Evolutionary conservation across 2,329 filamentous ascomycete species (phyloP).

Genomic region (Fusarium cyanostomum): DNA sequence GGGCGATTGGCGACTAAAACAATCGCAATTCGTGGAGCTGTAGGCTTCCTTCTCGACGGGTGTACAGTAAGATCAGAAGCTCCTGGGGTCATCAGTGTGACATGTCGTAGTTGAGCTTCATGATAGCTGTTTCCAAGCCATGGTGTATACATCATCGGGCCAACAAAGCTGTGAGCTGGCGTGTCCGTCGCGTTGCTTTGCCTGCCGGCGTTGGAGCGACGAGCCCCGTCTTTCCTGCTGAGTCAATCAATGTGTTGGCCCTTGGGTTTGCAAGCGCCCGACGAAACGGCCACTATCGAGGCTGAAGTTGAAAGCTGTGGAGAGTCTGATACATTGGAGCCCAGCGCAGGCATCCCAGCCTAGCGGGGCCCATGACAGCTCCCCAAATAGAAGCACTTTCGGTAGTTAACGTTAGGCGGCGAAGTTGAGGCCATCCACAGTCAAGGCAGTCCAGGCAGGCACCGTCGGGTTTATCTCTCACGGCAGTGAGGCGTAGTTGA

Average conservation of each 20-base stretch:
- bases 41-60: background rate
- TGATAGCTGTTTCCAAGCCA: background rate
- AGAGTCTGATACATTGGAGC: slow-evolving; percentile 11
- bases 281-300: slow-evolving; percentile 15
- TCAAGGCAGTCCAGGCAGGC: slow-evolving; percentile 17
- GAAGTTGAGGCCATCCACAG: slow-evolving; percentile 20
- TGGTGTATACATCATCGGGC: slow-evolving; percentile 2
- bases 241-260: slow-evolving; percentile 16
- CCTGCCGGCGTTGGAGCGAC: slow-evolving; percentile 12
- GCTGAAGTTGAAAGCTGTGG: slow-evolving; percentile 26
- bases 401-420: slow-evolving; percentile 16
- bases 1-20: slow-evolving; percentile 8
- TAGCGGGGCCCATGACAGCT: slow-evolving; percentile 16
- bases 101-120: background rate
- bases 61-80: background rate
- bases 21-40: slow-evolving; percentile 1
- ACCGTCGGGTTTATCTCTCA: slow-evolving; percentile 7
- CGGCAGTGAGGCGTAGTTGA: slow-evolving; percentile 27
- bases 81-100: background rate
- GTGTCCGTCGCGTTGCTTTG: slow-evolving; percentile 13
- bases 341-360: slow-evolving; percentile 14
- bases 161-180: slow-evolving; percentile 33
- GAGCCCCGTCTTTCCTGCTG: slow-evolving; percentile 12
- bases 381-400: slow-evolving; percentile 37
- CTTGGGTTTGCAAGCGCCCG: slow-evolving; percentile 1